Evolutionary conservation across 805 yeast species (phyloP).

Genomic region (Jamesozyma rosinii): DNA sequence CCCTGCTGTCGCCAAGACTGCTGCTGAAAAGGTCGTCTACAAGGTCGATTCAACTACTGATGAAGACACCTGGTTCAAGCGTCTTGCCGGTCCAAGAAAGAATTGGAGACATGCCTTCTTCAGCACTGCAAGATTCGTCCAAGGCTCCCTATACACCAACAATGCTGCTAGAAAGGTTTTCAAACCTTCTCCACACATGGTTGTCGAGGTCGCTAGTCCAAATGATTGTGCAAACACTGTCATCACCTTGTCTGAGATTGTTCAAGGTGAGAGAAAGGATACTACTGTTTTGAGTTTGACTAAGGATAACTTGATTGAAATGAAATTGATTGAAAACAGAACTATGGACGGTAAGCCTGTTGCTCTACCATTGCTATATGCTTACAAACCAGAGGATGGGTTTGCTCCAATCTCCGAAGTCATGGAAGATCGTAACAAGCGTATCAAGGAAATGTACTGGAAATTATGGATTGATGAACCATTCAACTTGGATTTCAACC

Average conservation of each 20-base stretch:
- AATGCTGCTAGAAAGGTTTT: slow-evolving; percentile 78
- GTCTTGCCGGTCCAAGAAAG: slow-evolving; percentile 68
- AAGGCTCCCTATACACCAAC: slow-evolving; percentile 66
- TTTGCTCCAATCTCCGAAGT: slow-evolving; percentile 90
- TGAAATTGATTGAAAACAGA: slow-evolving; percentile 79
- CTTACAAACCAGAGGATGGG: slow-evolving; percentile 78
- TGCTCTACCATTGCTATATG: slow-evolving; percentile 68
- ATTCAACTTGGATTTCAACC: slow-evolving; percentile 56
- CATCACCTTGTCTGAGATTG: slow-evolving; percentile 57
- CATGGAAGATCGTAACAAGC: slow-evolving; percentile 79
- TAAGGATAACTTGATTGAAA: slow-evolving; percentile 46
- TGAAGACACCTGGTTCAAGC: slow-evolving; percentile 57
- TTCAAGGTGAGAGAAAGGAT: slow-evolving; percentile 60
- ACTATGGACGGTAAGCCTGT: slow-evolving; percentile 69
- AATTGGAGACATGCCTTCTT: slow-evolving; percentile 91
- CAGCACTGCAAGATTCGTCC: slow-evolving; percentile 70
- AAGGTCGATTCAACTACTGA: slow-evolving; percentile 32
- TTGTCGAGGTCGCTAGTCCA: slow-evolving; percentile 51
- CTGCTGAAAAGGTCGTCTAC: slow-evolving; percentile 31
- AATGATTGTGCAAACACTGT: slow-evolving; percentile 45
- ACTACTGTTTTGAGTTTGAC: slow-evolving; percentile 54
- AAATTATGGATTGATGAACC: slow-evolving; percentile 81
- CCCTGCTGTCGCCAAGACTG: slow-evolving; percentile 34
- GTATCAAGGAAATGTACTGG: slow-evolving; percentile 97
- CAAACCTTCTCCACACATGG: slow-evolving; percentile 57